Base-by-base conservation (phyloP, 371 early-diverging fungal species). In the Mortierella sp. region DNA sequence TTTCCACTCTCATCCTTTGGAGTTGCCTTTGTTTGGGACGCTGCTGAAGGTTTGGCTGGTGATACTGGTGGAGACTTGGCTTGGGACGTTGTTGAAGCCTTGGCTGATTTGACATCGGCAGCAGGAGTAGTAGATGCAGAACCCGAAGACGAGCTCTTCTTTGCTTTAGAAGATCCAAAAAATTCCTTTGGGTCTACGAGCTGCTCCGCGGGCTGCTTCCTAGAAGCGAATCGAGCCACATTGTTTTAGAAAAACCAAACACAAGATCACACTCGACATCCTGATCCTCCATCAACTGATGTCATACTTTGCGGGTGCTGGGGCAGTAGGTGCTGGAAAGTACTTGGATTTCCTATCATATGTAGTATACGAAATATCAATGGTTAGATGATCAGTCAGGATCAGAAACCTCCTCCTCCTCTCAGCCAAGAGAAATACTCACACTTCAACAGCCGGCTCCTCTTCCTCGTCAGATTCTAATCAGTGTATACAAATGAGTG, bases 381-480 rank as follows among this genome's bases (percentile, higher is more conserved):
- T n/a, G n/a, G 34, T 34, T 4, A 7, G 34, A 34, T 34, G 34
- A 34, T 34, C 34, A 34, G 34, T 34, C 10, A n/a, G 34, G 34
- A 34, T 34, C 34, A 34, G 34, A n/a, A n/a, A n/a, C n/a, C n/a
- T n/a, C n/a, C n/a, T 34, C 34, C 34, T 7, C 7, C 10, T 34
- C 34, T 34, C 34, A 34, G 34, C 4, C 14, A 5, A 43, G 10
- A 9, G 40, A 2, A 27, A 8, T 28, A 48, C 67, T 46, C 37
- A 67, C 76, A 68, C 69, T 54, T 68, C 57, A 1, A 68, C 61
- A 9, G 43, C 54, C 16, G 16, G 12, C 3, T 51, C 29, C 12
- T 73, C 68, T 12, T 74, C 74, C 1, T 74, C 76, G 29, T 74
- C 76, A 7, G 65, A 64, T 37, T 63, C 68, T 74, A 68, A 24